Evolutionary conservation across 352 stramenopile species (phyloP), one percentile per base, ranked within the genome.

Genomic region (Phytophthora pluvialis): DNA sequence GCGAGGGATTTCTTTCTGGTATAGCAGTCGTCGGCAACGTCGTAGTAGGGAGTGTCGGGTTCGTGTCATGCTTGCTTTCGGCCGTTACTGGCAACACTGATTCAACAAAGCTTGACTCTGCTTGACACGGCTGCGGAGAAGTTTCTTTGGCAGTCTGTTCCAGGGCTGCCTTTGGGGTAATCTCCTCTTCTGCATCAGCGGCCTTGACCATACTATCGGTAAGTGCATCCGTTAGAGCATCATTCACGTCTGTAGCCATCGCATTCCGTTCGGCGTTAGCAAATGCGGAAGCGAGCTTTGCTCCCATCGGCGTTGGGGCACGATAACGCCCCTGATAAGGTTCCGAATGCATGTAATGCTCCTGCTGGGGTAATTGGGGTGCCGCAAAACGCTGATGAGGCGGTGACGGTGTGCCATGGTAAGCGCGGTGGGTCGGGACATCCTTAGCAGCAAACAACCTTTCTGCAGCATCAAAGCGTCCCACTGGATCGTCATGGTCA

Each of bases 391-490:
- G 26, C 31, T 75, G 40, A 55, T 46, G 43, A 3, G 63, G 57
- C 10, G 50, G 58, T 43, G 51, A 43, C 6, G 56, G 58, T 56
- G 38, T 61, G 12, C 52, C 57, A 33, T 73, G 62, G 49, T 31
- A 52, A n/a, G 25, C 48, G 33, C 50, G 48, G 16, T 26, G 44
- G 38, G 32, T 33, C n/a, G 29, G 32, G 44, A 16, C 21, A 18
- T 70, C 35, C 26, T 60, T 67, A 13, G 43, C 31, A 38, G 62
- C 56, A 64, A 72, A 72, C 6, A 73, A 33, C n/a, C 65, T 70
- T 44, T 75, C 70, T 62, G 70, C 66, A 46, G 52, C 53, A 61
- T 73, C 47, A 60, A 75, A 78, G 29, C 67, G 70, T 10, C 47
- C 44, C 29, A 53, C 50, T n/a, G 70, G 45, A 9, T 62, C 61